Evolutionary conservation across 2,329 filamentous ascomycete genomes (phyloP).

Genomic region (Aspergillus flavus): DNA sequence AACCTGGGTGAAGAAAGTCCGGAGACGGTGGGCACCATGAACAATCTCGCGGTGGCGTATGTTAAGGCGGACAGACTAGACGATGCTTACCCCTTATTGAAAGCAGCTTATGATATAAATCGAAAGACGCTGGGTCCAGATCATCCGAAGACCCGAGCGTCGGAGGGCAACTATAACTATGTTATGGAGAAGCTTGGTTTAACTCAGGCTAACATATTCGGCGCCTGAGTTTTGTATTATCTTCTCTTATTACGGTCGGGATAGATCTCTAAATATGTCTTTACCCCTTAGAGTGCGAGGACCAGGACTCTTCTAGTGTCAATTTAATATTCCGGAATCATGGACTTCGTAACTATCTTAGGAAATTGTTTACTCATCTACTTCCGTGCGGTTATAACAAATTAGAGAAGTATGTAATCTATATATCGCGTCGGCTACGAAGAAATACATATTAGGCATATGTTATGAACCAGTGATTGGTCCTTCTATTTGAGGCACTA

Average conservation of each 20-base stretch:
- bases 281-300: no score
- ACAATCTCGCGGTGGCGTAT: neutral
- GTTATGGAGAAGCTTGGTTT: neutral
- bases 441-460: no score
- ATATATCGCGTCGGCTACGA: no score
- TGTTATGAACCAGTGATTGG: no score
- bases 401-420: no score
- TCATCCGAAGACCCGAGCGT: neutral
- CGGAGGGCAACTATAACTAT: neutral
- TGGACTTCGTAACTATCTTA: no score
- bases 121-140: neutral
- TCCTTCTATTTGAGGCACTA: no score
- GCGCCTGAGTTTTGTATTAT: neutral
- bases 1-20: neutral
- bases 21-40: neutral
- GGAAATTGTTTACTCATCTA: no score
- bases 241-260: neutral
- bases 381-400: no score
- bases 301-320: accelerated
- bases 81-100: neutral
- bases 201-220: neutral
- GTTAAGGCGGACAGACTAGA: neutral
- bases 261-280: neutral
- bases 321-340: neutral
- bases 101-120: neutral